These are phyloP conservation scores for Blastobotrys muscicola DNA, from an alignment of 805 yeast genomes.

Conservation along the genomic window DNA sequence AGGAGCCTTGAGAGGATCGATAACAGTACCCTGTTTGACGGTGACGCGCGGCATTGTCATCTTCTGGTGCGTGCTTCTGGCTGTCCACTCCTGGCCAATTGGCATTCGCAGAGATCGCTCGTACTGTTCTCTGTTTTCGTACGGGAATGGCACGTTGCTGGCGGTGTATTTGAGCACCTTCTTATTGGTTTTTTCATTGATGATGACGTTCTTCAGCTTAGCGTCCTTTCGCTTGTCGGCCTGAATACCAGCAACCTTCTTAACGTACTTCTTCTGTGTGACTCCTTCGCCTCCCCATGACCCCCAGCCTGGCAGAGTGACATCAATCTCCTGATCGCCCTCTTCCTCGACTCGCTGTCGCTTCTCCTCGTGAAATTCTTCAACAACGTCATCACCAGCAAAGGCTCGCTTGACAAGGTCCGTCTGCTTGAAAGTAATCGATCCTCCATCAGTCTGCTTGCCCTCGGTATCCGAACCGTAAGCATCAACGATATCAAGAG, in stretches of 20 bases:
- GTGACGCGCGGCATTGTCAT: constrained; percentile 82
- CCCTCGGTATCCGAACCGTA: constrained; percentile 32
- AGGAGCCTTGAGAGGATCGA: constrained; percentile 88
- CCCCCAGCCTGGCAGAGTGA: constrained; percentile 96
- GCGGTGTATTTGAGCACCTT: constrained; percentile 80
- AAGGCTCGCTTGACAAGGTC: constrained; percentile 84
- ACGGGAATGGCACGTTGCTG: constrained; percentile 89
- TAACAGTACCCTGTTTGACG: constrained; percentile 78
- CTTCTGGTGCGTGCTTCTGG: constrained; percentile 77
- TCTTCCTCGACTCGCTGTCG: constrained; percentile 56
- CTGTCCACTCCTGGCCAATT: constrained; percentile 94
- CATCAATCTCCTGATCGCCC: constrained; percentile 78
- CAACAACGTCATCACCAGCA: constrained; percentile 92
- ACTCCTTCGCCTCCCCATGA: constrained; percentile 79
- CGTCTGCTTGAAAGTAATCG: constrained; percentile 57
- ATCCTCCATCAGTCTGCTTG: constrained; percentile 38
- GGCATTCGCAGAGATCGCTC: constrained; percentile 92
- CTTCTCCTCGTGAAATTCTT: constrained; percentile 74
- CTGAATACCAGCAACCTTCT: constrained; percentile 70
- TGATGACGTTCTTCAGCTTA: constrained; percentile 68
- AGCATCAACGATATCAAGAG: constrained; percentile 45
- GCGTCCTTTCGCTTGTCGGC: constrained; percentile 68
- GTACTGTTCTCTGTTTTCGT: constrained; percentile 86
- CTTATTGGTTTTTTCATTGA: constrained; percentile 80
- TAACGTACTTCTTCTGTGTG: constrained; percentile 51